A percentile compares a stretch with the other conserved stretches of the same genome.
These are phyloP conservation scores for Neurospora sp. DNA, from an alignment of 495 filamentous ascomycete species.

Conservation along the genomic window DNA sequence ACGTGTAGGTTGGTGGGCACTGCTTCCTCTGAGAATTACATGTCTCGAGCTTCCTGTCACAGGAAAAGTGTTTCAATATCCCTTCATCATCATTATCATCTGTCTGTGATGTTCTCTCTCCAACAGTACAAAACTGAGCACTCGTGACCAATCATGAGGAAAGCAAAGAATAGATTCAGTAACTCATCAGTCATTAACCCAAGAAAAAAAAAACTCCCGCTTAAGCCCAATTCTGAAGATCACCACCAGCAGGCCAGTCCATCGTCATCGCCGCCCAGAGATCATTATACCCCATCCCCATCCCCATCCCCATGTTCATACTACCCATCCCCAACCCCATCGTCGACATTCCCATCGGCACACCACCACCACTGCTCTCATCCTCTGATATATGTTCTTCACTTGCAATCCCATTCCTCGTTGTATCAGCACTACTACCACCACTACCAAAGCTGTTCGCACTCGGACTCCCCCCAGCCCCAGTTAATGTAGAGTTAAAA, in stretches of 20 bases:
- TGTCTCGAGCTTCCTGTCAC: background rate
- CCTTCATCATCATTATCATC: background rate
- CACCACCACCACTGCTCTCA: slow-evolving; percentile 9
- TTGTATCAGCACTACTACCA: background rate
- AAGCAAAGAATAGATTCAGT: background rate
- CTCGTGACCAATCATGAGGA: background rate
- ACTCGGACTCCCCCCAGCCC: background rate
- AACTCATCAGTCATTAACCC: background rate
- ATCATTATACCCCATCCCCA: slow-evolving; percentile 4
- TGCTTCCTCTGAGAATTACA: background rate
- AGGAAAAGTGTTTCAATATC: background rate
- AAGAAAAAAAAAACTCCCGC: background rate
- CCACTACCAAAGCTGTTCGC: background rate
- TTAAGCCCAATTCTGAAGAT: background rate
- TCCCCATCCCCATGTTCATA: background rate
- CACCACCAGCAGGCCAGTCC: slow-evolving; percentile 6
- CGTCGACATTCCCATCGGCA: slow-evolving; percentile 28
- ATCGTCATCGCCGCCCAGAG: slow-evolving; percentile 16
- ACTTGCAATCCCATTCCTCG: background rate
- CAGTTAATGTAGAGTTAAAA: background rate
- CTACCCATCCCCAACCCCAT: slow-evolving; percentile 20
- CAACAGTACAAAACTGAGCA: background rate
- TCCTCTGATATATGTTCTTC: background rate
- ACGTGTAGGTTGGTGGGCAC: no score
- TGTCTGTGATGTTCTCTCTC: background rate